Evolutionary conservation across 2,329 filamentous ascomycete genomes (phyloP).

Genomic region (Colletotrichum sojae): DNA sequence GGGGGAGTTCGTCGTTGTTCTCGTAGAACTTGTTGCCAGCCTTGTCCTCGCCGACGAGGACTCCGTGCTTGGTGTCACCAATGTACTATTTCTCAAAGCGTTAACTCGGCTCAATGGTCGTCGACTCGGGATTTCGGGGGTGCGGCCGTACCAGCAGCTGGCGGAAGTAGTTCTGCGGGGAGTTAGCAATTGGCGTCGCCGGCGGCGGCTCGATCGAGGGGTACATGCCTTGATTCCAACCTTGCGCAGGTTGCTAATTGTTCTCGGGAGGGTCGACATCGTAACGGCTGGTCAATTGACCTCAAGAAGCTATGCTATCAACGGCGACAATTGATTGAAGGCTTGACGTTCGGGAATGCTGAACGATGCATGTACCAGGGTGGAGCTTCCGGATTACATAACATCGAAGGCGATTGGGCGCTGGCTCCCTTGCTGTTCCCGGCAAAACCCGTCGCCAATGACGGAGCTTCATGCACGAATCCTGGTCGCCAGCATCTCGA

Average conservation of each 20-base stretch:
- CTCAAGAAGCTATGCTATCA: constrained; percentile 42
- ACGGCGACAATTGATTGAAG: constrained; percentile 35
- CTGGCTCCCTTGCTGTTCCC: constrained; percentile 20
- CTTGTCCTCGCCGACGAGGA: constrained; percentile 85
- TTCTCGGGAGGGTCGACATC: constrained; percentile 95
- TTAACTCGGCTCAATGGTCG: constrained; percentile 41
- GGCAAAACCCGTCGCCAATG: constrained; percentile 39
- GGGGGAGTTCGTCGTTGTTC: constrained; percentile 93
- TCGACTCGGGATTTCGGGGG: constrained; percentile 41
- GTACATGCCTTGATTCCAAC: constrained; percentile 85
- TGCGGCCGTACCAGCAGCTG: constrained; percentile 88
- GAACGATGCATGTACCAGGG: constrained; percentile 30
- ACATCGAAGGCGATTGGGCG: constrained; percentile 31
- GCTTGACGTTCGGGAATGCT: constrained; percentile 37
- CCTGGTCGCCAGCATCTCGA: constrained; percentile 23
- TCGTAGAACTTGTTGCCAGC: constrained; percentile 99
- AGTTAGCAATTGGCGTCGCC: constrained; percentile 38
- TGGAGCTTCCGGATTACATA: constrained; percentile 34
- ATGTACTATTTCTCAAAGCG: constrained; percentile 63
- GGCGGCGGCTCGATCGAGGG: neutral
- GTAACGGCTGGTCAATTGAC: constrained; percentile 56
- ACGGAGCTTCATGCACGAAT: constrained; percentile 39
- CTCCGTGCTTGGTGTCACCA: constrained; percentile 95
- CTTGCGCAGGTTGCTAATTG: constrained; percentile 87
- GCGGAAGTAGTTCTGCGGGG: constrained; percentile 83